Base-by-base conservation (phyloP, 768 basidiomycete genomes). In the Termitomyces sp. region DNA sequence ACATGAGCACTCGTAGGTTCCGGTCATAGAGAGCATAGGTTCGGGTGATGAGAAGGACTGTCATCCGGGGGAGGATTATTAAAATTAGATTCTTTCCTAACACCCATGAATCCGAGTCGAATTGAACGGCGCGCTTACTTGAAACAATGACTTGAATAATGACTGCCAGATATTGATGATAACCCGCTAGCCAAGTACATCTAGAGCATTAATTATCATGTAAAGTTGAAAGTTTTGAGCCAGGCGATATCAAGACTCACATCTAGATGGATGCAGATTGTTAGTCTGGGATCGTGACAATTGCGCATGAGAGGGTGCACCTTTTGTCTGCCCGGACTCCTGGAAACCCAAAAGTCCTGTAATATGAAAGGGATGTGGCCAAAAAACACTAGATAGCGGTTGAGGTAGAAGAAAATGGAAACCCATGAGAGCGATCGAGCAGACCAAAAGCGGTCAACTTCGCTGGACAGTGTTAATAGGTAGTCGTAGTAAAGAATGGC, bases 401-500 rank as follows among this genome's bases (percentile, higher is more conserved):
- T 79, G 42, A 71, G 38, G 51, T 75, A 71, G 63, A 80, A 80
- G 27, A 80, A 66, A 15, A 66, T 51, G 13, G 67, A 69, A 4
- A 58, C 67, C 68, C 68, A 71, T 20, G 68, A 70, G 3, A 71
- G 35, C 7, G 59, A 63, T 7, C 57, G 54, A 32, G 63, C 54
- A 10, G 40, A 56, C 81, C 82, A 83, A 62, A 76, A 79, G 7
- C 71, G 68, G n/a, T 70, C 67, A 23, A 76, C 61, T 62, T 83
- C 82, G 15, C 59, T 57, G 2, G 62, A 53, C 0, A 83, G 54
- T 0, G 81, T 83, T 51, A 82, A 64, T 11, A 72, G 22, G 53
- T 77, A 81, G 60, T 83, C 82, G 50, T 81, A 82, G 39, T 76
- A 71, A 9, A 77, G 68, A 52, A 76, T 67, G 5, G 63, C 76